Conservation (phyloP, 2,329 filamentous ascomycete genomes). For the Rhytidhysteron rufulum region DNA sequence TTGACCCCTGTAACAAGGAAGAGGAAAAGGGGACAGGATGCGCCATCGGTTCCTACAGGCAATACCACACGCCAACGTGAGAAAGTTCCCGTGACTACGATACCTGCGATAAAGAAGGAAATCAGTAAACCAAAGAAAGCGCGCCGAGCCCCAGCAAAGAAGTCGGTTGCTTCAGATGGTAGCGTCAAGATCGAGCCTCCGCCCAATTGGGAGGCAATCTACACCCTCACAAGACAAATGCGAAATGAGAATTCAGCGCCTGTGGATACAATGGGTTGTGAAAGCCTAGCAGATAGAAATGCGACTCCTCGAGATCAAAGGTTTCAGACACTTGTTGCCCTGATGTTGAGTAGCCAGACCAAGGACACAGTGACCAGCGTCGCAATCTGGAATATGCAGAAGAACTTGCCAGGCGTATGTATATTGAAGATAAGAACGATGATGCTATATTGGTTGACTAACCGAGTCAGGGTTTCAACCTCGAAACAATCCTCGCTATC, state of each 20-base stretch:
- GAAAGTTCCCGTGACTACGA: neutral
- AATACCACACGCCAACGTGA: neutral
- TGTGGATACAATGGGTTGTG: conserved; percentile 97
- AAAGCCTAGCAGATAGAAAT: conserved; percentile 61
- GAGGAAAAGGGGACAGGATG: conserved; percentile 1
- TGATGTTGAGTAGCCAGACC: conserved; percentile 91
- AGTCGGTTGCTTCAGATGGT: conserved; percentile 23
- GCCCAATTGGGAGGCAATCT: conserved; percentile 79
- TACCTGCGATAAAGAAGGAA: conserved; percentile 8
- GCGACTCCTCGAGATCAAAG: conserved; percentile 57
- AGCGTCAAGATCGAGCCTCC: conserved; percentile 57
- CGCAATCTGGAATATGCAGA: conserved; percentile 75
- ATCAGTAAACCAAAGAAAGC: conserved; percentile 25
- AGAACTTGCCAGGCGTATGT: conserved; percentile 58
- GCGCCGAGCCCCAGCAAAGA: conserved; percentile 35
- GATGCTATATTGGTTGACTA: conserved; percentile 3
- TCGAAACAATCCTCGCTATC: conserved; percentile 74
- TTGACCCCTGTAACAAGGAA: neutral
- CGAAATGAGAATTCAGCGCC: conserved; percentile 67
- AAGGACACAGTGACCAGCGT: conserved; percentile 87
- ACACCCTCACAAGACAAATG: conserved; percentile 75
- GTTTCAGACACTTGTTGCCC: conserved; percentile 79
- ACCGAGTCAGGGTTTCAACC: conserved; percentile 54
- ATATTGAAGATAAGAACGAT: neutral
- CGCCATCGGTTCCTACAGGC: neutral